Base-by-base conservation (phyloP, 306 rosid species). In the Begonia peltatifolia region DNA sequence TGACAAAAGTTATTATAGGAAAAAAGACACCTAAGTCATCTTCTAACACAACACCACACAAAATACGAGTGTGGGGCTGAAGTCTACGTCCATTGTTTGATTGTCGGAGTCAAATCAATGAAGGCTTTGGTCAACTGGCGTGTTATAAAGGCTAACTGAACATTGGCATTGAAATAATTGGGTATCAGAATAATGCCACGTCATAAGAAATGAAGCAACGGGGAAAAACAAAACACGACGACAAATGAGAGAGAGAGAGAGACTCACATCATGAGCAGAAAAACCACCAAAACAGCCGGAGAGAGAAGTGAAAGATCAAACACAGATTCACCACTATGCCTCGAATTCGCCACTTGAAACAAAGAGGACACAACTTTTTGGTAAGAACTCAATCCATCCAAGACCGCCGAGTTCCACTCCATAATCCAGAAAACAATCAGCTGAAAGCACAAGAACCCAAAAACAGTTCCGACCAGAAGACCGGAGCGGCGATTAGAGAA, bases 251-350 rank as follows among this genome's bases (percentile, higher is more conserved):
- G 52, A 5, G 16, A 48, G 41, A 15, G 41, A 65, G 54, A 65
- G 11, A 74, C 93, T 79, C 17, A 83, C 93, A 79, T 79, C 82
- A 83, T 76, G 11, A 79, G 46, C 13, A 74, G 69, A 51, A 83
- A 79, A 6, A 79, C 36, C 3, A 74, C 74, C 82, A 77, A 72
- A 56, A 74, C 62, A 42, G 87, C 78, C 0, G 70, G 61, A 0
- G 84, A 79, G 30, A 76, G 13, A 7, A 42, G 42, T 9, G 82
- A 76, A 12, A 83, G 9, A 44, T 83, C 84, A 18, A 77, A 53
- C 1, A 79, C 61, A 12, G 75, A 63, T 62, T 76, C 82, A 2
- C 93, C 87, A 0, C 87, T 17, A 35, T 79, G 87, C 41, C 87
- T 67, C 1, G 93, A 71, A 68, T 79, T 83, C 35, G 66, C 74